Conservation (phyloP, 176 grass and related monocot species). For the Avena eriantha region DNA sequence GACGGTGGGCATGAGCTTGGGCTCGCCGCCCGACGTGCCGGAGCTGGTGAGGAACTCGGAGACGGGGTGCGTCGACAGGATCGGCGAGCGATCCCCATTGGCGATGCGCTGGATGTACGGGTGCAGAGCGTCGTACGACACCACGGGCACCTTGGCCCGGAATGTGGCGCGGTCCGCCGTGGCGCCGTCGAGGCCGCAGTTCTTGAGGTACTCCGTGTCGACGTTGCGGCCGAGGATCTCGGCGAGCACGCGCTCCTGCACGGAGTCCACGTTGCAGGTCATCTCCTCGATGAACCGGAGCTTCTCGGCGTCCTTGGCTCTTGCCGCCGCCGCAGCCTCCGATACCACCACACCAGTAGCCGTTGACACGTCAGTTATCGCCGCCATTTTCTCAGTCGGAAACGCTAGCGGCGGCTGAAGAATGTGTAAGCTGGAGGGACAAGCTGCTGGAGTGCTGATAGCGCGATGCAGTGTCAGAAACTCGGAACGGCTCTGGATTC, state of each 20-base stretch:
- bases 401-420: no score
- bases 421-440: no score
- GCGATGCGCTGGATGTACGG: constrained; percentile 67
- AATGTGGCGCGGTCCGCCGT: constrained; percentile 47
- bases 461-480: no score
- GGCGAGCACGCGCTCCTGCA: background rate
- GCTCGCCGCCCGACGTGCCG: constrained; percentile 59
- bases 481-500: no score
- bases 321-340: background rate
- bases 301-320: background rate
- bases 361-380: no score
- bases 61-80: constrained; percentile 62
- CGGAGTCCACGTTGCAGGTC: background rate
- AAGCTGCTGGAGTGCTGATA: no score
- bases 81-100: constrained; percentile 62
- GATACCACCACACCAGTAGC: no score
- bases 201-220: constrained; percentile 59
- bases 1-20: constrained; percentile 67
- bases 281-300: background rate
- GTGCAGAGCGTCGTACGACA: constrained; percentile 68
- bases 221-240: constrained; percentile 64
- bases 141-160: constrained; percentile 53
- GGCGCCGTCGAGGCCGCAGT: constrained; percentile 50
- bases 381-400: no score
- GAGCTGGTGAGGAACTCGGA: constrained; percentile 70